phyloP scores from a whole-genome alignment of 805 yeast species.

The Candida anglica region DNA sequence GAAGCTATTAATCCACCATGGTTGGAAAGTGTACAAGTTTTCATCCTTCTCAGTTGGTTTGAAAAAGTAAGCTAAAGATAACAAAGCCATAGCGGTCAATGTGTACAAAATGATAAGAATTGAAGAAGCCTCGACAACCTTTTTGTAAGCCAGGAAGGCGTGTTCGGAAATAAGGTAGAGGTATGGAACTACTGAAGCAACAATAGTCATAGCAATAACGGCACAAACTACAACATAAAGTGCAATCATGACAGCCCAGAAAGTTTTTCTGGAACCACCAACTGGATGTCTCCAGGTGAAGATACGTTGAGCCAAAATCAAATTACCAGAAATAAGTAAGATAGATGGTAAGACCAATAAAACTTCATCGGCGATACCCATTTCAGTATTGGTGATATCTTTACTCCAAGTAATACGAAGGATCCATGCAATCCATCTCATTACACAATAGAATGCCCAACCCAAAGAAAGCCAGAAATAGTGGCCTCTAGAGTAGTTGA shows the following conservation, averaged over 20 bases:
- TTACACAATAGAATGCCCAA: slow-evolving; percentile 11
- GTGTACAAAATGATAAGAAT: slow-evolving; percentile 11
- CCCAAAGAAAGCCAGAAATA: slow-evolving; percentile 15
- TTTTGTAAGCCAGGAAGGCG: slow-evolving; percentile 9
- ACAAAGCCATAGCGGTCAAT: slow-evolving; percentile 12
- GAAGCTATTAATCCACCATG: slow-evolving; percentile 21
- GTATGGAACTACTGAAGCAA: slow-evolving; percentile 15
- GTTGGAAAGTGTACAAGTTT: slow-evolving; percentile 16
- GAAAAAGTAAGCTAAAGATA: slow-evolving; percentile 15
- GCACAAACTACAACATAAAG: slow-evolving; percentile 12
- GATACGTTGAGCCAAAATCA: slow-evolving; percentile 18
- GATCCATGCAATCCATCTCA: slow-evolving; percentile 12
- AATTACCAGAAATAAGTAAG: slow-evolving; percentile 14
- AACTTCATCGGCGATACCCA: slow-evolving; percentile 14
- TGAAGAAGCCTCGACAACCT: slow-evolving; percentile 16
- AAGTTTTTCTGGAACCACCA: slow-evolving; percentile 16
- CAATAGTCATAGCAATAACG: slow-evolving; percentile 12
- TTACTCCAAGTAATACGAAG: slow-evolving; percentile 13
- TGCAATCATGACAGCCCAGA: slow-evolving; percentile 15
- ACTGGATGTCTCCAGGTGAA: slow-evolving; percentile 24
- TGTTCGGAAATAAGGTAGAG: slow-evolving; percentile 8
- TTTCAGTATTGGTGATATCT: slow-evolving; percentile 9
- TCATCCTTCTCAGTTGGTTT: slow-evolving; percentile 18
- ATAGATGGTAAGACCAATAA: slow-evolving; percentile 14
- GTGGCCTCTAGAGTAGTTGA: slow-evolving; percentile 17